Base-by-base conservation (phyloP, 2,329 filamentous ascomycete genomes). In the Verticillium klebahnii region DNA sequence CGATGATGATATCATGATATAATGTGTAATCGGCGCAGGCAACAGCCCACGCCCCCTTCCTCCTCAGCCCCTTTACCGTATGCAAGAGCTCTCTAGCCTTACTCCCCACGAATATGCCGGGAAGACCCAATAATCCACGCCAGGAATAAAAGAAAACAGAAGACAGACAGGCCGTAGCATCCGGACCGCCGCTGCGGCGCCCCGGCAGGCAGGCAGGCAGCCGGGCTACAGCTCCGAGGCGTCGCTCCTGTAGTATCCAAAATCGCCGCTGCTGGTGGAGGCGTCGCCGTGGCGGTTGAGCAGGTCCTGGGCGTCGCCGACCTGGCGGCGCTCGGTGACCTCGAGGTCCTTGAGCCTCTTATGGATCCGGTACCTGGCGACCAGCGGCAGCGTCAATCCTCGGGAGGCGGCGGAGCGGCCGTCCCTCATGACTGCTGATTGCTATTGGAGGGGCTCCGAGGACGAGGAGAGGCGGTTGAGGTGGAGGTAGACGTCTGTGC, bases 401-500 rank as follows among this genome's bases (percentile, higher is more conserved):
- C 82, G 87, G 76, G 73, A 70, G 73, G 70, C 36, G 61, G 59
- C 62, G 63, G 55, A 62, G 62, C 70, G 68, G 58, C 58, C 58
- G 31, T 88, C 89, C 85, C 90, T 92, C 89, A 88, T 93, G 90
- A 92, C 90, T 84, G 89, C 88, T 93, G 86, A 85, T 86, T 88
- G 83, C 85, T 95, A 98, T 91, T 97, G 94, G 59, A 99, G 83
- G 67, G 95, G 95, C 77, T 99, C 95, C 31, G 93, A 97, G 40
- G 92, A 97, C 67, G 92, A 97, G 54, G 93, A 97, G 31, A 99
- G 85, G 61, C 95, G 88, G 80, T 99, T 99, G 58, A 99, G 87
- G 76, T 99, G 95, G 57, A 99, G 90, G 78, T 99, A 99, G 59
- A 98, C 95, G 73, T 99, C 95, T 58, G 95, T 99, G 67, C 95